Conservation (phyloP, 352 stramenopile genomes). For the Globisporangium alternatum region DNA sequence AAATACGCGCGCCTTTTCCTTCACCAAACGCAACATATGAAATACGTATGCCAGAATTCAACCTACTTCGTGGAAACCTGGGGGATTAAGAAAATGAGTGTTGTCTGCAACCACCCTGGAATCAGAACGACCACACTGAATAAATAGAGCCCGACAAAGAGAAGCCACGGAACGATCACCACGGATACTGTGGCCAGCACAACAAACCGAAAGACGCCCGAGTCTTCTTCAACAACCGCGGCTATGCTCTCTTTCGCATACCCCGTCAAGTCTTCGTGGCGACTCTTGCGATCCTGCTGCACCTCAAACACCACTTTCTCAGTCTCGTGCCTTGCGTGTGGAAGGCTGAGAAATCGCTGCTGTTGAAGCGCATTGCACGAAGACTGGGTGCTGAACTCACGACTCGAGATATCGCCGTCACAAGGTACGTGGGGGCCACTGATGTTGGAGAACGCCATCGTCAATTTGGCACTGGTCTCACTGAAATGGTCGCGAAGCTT, state of each 20-base stretch:
- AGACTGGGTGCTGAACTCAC: slow-evolving; percentile 19
- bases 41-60: background rate
- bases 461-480: background rate
- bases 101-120: slow-evolving; percentile 1
- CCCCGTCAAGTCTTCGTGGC: slow-evolving; percentile 27
- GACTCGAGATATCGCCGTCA: slow-evolving; percentile 18
- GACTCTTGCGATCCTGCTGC: slow-evolving; percentile 18
- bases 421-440: slow-evolving; percentile 23
- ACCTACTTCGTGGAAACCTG: background rate
- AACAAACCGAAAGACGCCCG: slow-evolving; percentile 17
- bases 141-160: slow-evolving; percentile 23
- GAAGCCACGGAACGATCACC: slow-evolving; percentile 28
- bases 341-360: slow-evolving; percentile 22
- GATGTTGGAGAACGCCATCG: slow-evolving; percentile 18
- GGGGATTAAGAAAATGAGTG: background rate
- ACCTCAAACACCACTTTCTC: slow-evolving; percentile 17
- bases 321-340: slow-evolving; percentile 15
- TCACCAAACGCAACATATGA: background rate
- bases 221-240: slow-evolving; percentile 10
- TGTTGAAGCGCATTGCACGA: slow-evolving; percentile 23
- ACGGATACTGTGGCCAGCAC: slow-evolving; percentile 23
- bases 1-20: background rate
- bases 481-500: background rate
- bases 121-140: background rate
- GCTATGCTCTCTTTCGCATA: slow-evolving; percentile 29